A percentile compares a stretch with the other conserved stretches of the same genome.
Conservation (phyloP, 2,329 filamentous ascomycete species). For the Colletotrichum brevisporum region DNA sequence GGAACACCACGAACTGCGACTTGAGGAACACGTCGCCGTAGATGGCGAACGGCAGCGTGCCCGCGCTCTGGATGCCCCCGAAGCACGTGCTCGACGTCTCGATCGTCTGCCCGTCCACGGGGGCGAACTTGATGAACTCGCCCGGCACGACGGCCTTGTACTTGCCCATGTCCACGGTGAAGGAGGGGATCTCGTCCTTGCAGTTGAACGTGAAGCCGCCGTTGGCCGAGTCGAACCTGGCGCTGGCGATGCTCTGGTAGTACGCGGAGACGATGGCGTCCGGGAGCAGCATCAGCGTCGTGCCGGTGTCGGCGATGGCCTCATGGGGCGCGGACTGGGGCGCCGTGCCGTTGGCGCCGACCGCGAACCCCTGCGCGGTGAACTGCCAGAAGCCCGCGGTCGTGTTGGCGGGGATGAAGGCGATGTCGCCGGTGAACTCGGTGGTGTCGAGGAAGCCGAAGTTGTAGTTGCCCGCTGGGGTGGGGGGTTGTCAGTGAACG, state of each 20-base stretch:
- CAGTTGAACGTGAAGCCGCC: constrained; percentile 75
- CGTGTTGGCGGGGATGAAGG: constrained; percentile 69
- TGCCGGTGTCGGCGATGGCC: constrained; percentile 80
- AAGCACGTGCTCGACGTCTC: constrained; percentile 48
- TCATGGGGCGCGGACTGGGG: constrained; percentile 43
- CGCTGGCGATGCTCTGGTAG: constrained; percentile 69
- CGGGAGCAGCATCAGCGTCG: constrained; percentile 74
- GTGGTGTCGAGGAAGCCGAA: constrained; percentile 65
- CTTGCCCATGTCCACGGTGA: constrained; percentile 51
- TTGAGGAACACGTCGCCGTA: constrained; percentile 60
- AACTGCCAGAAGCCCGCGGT: constrained; percentile 76
- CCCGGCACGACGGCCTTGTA: constrained; percentile 54
- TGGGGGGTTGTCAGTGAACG: neutral
- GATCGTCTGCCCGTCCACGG: constrained; percentile 40
- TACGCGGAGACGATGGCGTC: constrained; percentile 68
- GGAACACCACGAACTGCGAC: constrained; percentile 60
- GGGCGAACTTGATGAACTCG: constrained; percentile 55
- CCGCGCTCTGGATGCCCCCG: constrained; percentile 55
- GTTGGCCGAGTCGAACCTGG: constrained; percentile 57
- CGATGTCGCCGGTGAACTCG: constrained; percentile 71
- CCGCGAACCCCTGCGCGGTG: constrained; percentile 66
- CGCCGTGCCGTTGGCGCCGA: constrained; percentile 55
- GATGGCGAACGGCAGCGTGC: constrained; percentile 54
- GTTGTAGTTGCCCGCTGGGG: constrained; percentile 52
- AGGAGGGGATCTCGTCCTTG: constrained; percentile 61